Evolutionary conservation across 208 protist genomes (phyloP), one percentile per base, ranked within the genome.

Genomic region (Sergeia podlipaevii): DNA sequence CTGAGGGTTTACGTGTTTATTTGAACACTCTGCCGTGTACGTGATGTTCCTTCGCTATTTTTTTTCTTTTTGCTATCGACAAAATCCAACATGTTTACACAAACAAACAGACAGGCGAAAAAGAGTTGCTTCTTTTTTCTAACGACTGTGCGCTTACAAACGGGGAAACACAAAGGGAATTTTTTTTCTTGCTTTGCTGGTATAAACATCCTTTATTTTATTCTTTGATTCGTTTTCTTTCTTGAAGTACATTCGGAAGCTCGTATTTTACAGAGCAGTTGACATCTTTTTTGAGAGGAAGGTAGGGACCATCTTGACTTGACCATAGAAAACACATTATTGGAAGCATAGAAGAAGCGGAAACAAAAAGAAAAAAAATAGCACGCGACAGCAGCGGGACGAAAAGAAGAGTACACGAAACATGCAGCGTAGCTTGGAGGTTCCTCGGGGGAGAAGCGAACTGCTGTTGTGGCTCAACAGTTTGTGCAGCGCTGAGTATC

Each of bases 391-490:
- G 11, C 11, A 34, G 38, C 42, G 21, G 4, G 1, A 32, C 42
- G 13, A 29, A 41, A 39, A 26, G 2, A 1, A 42, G 42, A 43
- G 5, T 39, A 11, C n/a, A 7, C 5, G 30, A 29, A 28, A 30
- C 18, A 68, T 57, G 41, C 42, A 62, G 13, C 33, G 52, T 17
- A 46, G 51, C 17, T 48, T 30, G 13, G 61, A 68, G 32, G 60
- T 50, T 2, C 57, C 70, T 29, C 65, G 76, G 44, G 87, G 87
- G 20, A 63, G 87, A 17, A 81, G 72, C 18, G 80, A 88, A 59
- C 60, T 89, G 13, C 64, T 94, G 23, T 56, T 67, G 8, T 94
- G 87, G 87, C 64, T 94, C 26, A 94, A 94, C 48, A 76, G 63
- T 18, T 59, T 94, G 11, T 94, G 87, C 57, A 72, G 66, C 26